Evolutionary conservation across 192 early-diverging fungal genomes (phyloP).

Genomic region (Cetraspora pellucida): DNA sequence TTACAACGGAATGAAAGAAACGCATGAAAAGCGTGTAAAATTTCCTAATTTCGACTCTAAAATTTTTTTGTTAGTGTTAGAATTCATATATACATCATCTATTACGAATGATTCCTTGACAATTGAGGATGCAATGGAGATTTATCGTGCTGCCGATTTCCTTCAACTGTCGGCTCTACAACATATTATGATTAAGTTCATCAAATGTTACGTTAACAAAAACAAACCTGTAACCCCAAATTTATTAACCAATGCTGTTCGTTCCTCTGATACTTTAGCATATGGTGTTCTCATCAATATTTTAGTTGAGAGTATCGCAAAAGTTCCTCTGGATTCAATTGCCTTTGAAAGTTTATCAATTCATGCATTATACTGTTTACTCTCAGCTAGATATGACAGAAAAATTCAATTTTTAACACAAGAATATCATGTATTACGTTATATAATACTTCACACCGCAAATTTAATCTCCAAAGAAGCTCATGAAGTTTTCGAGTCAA

Average conservation of each 20-base stretch:
- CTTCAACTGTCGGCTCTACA: constrained; percentile 6
- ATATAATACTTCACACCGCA: background rate
- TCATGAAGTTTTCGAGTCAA: background rate
- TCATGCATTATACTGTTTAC: background rate
- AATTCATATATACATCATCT: constrained; percentile 15
- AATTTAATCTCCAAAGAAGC: constrained; percentile 6
- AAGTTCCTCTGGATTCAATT: constrained; percentile 4
- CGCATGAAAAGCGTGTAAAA: background rate
- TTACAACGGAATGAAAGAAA: constrained; percentile 29
- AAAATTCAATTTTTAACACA: constrained; percentile 16
- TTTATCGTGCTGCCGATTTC: constrained; percentile 10
- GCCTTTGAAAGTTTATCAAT: background rate
- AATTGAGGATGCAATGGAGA: background rate
- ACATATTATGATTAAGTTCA: background rate
- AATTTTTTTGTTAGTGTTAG: background rate
- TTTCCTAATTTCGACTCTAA: constrained; percentile 6
- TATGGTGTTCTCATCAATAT: background rate
- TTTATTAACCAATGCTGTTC: background rate
- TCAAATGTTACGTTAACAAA: background rate
- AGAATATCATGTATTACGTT: constrained; percentile 5
- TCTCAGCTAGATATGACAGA: constrained; percentile 5
- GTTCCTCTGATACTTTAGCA: background rate
- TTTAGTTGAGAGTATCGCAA: background rate
- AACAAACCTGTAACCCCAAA: background rate
- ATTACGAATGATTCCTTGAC: background rate